Percentiles rank a stretch among this genome's conserved stretches.
These are phyloP conservation scores for Backusella parvicylindrica DNA, from an alignment of 192 early-diverging fungal species.

Conservation along the genomic window DNA sequence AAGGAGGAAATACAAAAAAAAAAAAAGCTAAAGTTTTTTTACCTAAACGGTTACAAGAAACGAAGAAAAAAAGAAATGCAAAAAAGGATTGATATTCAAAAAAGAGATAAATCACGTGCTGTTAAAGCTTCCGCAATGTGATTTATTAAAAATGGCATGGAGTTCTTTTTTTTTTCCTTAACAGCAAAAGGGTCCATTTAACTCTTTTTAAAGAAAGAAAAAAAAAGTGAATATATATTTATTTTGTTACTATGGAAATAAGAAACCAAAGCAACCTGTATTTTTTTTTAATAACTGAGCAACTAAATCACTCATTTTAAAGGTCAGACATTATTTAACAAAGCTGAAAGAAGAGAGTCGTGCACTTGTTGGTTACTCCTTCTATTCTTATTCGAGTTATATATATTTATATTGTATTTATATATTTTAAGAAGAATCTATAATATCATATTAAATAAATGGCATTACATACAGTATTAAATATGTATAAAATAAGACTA, in stretches of 20 bases:
- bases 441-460: background rate
- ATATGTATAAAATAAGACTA: background rate
- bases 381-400: background rate
- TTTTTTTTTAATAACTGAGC: background rate
- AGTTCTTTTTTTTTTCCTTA: background rate
- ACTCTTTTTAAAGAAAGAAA: background rate
- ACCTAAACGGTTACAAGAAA: background rate
- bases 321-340: background rate
- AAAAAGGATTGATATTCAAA: slow-evolving; percentile 16
- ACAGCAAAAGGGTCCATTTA: background rate
- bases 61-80: slow-evolving; percentile 10
- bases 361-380: background rate
- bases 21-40: slow-evolving; percentile 3
- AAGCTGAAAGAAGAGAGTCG: background rate
- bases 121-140: background rate
- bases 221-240: background rate
- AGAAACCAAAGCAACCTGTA: background rate
- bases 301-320: background rate
- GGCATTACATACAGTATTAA: background rate
- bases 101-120: background rate
- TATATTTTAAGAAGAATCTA: background rate
- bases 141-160: background rate
- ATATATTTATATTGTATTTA: background rate
- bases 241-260: background rate
- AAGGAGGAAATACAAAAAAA: background rate